These are phyloP conservation scores for Alternaria novae-zelandiae DNA, from an alignment of 2,329 filamentous ascomycete species.

Conservation along the genomic window DNA sequence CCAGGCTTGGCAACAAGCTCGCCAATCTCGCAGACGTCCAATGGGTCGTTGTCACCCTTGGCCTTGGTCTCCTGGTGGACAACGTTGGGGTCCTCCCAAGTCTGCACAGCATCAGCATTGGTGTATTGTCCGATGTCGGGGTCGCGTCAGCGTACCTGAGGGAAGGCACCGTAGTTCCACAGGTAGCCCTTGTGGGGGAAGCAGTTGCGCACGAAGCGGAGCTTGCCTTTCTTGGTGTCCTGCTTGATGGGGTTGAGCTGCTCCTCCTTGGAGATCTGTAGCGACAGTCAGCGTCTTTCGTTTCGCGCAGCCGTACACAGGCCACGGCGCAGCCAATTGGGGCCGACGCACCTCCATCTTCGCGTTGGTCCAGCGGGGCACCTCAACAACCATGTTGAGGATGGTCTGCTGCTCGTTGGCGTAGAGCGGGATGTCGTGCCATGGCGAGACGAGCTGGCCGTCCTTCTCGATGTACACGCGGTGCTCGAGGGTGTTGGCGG, in stretches of 20 bases:
- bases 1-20: conserved; percentile 95
- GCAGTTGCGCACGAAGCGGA: conserved; percentile 99
- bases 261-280: conserved; percentile 97
- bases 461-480: conserved; percentile 98
- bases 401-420: conserved; percentile 95
- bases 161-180: conserved; percentile 99
- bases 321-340: conserved; percentile 10
- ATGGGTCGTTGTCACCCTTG: conserved; percentile 98
- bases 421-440: conserved; percentile 98
- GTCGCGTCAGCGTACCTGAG: conserved; percentile 70
- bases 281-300: conserved; percentile 25
- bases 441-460: conserved; percentile 90
- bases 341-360: conserved; percentile 86
- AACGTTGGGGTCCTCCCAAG: conserved; percentile 97
- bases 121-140: conserved; percentile 35
- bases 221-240: conserved; percentile 99
- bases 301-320: background rate
- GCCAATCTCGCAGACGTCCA: conserved; percentile 99
- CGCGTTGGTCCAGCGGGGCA: conserved; percentile 98
- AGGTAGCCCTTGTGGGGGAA: conserved; percentile 99
- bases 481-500: conserved; percentile 93
- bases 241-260: conserved; percentile 99
- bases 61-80: conserved; percentile 99
- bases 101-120: conserved; percentile 62
- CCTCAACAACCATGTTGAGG: conserved; percentile 99